A percentile compares a stretch with the other conserved stretches of the same genome.
Evolutionary conservation across 1,284 basidiomycete genomes (phyloP).

Genomic region (Chondrostereum purpureum): DNA sequence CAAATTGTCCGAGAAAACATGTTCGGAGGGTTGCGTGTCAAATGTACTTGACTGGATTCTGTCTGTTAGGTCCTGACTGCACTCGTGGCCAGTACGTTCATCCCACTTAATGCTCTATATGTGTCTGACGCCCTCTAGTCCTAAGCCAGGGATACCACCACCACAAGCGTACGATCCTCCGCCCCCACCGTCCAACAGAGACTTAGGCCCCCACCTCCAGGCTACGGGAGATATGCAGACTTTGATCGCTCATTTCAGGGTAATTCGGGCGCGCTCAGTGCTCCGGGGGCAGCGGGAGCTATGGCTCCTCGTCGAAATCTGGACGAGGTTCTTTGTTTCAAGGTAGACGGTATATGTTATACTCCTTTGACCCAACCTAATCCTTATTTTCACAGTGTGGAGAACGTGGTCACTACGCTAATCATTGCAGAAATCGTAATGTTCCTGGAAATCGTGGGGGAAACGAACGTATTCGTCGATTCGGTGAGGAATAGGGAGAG

Average conservation of each 20-base stretch:
- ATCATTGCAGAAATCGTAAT: conserved; percentile 82
- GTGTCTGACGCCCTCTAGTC: conserved; percentile 35
- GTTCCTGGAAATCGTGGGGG: conserved; percentile 78
- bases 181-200: conserved; percentile 67
- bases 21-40: conserved; percentile 89
- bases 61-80: conserved; percentile 90
- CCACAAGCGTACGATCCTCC: conserved; percentile 78
- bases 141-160: conserved; percentile 67
- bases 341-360: conserved; percentile 39
- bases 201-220: conserved; percentile 86
- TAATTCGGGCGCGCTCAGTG: conserved; percentile 21
- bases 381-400: conserved; percentile 52
- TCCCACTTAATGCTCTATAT: conserved; percentile 9
- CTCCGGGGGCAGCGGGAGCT: conserved; percentile 24
- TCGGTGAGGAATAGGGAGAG: conserved; percentile 20
- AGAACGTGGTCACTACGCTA: conserved; percentile 92
- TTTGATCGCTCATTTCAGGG: conserved; percentile 57
- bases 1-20: conserved; percentile 88
- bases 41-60: conserved; percentile 90
- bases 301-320: conserved; percentile 62
- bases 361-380: conserved; percentile 13
- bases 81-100: conserved; percentile 81
- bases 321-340: conserved; percentile 87
- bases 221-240: conserved; percentile 81
- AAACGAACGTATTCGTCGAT: conserved; percentile 42